Conservation (phyloP, 75 land plant species). For the Larix kaempferi region DNA sequence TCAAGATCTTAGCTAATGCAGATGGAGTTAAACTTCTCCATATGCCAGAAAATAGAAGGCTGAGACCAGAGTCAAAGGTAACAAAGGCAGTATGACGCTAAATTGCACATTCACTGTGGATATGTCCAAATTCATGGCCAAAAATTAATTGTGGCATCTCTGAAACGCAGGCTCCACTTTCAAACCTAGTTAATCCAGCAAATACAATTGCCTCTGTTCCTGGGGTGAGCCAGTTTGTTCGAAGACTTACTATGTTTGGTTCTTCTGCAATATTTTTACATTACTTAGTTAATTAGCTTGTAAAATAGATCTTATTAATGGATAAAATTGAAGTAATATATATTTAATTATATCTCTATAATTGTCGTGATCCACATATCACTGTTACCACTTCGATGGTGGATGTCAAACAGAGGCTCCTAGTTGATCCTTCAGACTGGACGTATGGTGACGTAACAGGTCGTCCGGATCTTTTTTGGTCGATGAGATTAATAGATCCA, state of each 20-base stretch:
- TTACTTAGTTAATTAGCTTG: background rate
- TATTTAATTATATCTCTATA: background rate
- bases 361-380: background rate
- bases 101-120: background rate
- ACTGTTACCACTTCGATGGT: conserved; percentile 9
- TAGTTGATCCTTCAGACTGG: conserved; percentile 57
- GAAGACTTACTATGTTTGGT: background rate
- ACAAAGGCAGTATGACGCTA: background rate
- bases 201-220: background rate
- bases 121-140: background rate
- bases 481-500: conserved; percentile 50
- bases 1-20: conserved; percentile 43
- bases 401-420: conserved; percentile 69
- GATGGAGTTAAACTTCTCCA: conserved; percentile 42
- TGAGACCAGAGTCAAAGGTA: background rate
- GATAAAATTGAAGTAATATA: background rate
- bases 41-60: background rate
- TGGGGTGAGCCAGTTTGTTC: background rate
- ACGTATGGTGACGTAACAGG: conserved; percentile 59
- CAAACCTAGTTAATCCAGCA: background rate
- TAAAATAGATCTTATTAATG: background rate
- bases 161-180: background rate
- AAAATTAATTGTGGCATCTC: background rate
- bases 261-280: background rate
- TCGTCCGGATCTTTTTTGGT: conserved; percentile 39